Conservation (phyloP, 768 basidiomycete species). For the Aureoboletus auriporus region DNA sequence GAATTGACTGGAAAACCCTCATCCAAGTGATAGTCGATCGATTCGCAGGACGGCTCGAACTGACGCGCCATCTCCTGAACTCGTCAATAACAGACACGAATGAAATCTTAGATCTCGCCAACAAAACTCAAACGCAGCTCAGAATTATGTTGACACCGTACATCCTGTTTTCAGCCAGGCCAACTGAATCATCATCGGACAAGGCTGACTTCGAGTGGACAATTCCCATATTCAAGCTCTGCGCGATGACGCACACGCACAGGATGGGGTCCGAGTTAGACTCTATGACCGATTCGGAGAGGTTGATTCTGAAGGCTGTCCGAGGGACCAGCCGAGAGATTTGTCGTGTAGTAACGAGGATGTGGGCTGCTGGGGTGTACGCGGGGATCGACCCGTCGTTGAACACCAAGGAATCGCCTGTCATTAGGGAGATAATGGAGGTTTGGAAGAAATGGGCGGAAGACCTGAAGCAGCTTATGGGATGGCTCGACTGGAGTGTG, state of each 20-base stretch:
- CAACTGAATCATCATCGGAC: background rate
- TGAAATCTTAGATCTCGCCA: slow-evolving; percentile 4
- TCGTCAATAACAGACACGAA: slow-evolving; percentile 8
- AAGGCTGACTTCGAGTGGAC: slow-evolving; percentile 7
- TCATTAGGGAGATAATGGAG: background rate
- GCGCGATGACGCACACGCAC: slow-evolving; percentile 8
- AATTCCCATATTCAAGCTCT: slow-evolving; percentile 4
- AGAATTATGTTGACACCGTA: slow-evolving; percentile 15
- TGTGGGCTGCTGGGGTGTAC: slow-evolving; percentile 17
- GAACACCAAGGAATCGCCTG: background rate
- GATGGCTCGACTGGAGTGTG: slow-evolving; percentile 22
- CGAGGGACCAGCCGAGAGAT: slow-evolving; percentile 15
- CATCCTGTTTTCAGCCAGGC: slow-evolving; percentile 1
- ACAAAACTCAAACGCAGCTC: slow-evolving; percentile 15
- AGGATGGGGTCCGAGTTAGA: background rate
- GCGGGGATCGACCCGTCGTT: slow-evolving; percentile 4
- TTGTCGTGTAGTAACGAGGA: slow-evolving; percentile 15
- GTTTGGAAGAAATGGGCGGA: slow-evolving; percentile 9
- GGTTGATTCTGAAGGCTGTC: slow-evolving; percentile 6
- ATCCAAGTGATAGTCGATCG: slow-evolving; percentile 38
- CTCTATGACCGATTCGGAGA: slow-evolving; percentile 11
- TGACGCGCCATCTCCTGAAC: slow-evolving; percentile 35
- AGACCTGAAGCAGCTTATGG: slow-evolving; percentile 10
- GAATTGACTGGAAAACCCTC: slow-evolving; percentile 41
- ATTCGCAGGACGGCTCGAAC: slow-evolving; percentile 40